A percentile compares a stretch with the other conserved stretches of the same genome.
phyloP scores from a whole-genome alignment of 768 basidiomycete genomes.

The Calocybe gangraenosa region DNA sequence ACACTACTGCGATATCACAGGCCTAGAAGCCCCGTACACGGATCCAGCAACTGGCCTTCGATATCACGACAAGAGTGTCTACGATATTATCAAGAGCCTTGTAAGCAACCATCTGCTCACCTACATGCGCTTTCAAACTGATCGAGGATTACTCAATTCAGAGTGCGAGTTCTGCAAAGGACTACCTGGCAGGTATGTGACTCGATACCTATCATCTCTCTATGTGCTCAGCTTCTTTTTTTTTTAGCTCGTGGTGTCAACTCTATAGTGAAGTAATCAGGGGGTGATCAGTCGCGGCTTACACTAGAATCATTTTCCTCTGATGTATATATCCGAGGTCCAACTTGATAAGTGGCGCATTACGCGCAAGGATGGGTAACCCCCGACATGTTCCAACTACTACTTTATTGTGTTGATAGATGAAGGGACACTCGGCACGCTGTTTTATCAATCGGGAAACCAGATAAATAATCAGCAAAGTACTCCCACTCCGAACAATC shows the following conservation, averaged over 20 bases:
- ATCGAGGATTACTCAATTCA: constrained; percentile 27
- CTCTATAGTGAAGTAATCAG: constrained; percentile 38
- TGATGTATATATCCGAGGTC: too few species aligned
- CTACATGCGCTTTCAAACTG: not conserved
- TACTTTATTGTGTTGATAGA: too few species aligned
- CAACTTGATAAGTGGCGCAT: too few species aligned
- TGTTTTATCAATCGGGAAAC: too few species aligned
- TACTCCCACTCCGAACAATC: too few species aligned
- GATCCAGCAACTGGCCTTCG: constrained; percentile 77
- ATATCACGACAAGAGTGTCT: constrained; percentile 85
- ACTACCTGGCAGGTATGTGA: constrained; percentile 61
- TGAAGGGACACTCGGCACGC: too few species aligned
- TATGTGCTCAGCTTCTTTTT: not conserved
- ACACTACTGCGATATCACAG: constrained; percentile 85
- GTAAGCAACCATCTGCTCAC: constrained; percentile 33
- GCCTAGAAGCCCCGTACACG: constrained; percentile 80
- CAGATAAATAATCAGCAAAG: too few species aligned
- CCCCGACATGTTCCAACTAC: too few species aligned
- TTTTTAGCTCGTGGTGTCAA: constrained; percentile 37
- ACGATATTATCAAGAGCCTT: constrained; percentile 73
- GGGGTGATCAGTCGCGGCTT: too few species aligned
- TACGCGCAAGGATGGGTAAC: too few species aligned
- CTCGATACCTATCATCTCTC: not conserved
- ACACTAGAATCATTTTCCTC: too few species aligned
- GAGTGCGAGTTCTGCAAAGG: constrained; percentile 70